Evolutionary conservation across 345 rosid species (phyloP).

Genomic region (Schrenkiella parvula): DNA sequence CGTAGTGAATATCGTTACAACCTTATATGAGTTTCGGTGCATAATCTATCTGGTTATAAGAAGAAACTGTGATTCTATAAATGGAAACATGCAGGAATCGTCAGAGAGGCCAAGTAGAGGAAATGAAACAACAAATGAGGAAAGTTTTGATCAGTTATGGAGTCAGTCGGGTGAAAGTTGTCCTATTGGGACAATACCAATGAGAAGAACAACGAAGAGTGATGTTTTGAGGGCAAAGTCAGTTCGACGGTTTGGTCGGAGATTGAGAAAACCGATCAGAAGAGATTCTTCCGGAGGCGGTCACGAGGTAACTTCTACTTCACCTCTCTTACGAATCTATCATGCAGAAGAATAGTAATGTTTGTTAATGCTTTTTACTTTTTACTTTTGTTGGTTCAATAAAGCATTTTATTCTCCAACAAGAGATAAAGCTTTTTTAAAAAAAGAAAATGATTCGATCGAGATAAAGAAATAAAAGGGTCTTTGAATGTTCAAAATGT

Average conservation of each 20-base stretch:
- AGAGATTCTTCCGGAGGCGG: constrained; percentile 88
- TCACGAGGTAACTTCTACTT: constrained; percentile 68
- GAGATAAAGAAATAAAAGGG: constrained; percentile 6
- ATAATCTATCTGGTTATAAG: neutral
- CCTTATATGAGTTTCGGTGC: neutral
- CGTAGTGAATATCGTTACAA: no score
- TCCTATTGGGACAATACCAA: constrained; percentile 83
- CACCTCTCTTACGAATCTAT: constrained; percentile 20
- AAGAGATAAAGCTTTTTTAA: constrained; percentile 18
- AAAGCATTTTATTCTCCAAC: constrained; percentile 26
- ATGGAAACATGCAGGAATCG: constrained; percentile 47
- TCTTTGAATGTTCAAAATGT: constrained; percentile 9
- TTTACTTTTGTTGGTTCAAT: constrained; percentile 28
- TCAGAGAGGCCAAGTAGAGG: constrained; percentile 53
- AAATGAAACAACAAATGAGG: constrained; percentile 42
- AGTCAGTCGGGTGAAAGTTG: constrained; percentile 72
- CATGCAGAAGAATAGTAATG: constrained; percentile 18
- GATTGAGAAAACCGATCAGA: constrained; percentile 61
- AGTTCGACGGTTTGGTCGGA: constrained; percentile 66
- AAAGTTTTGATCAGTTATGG: constrained; percentile 66
- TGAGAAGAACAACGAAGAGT: constrained; percentile 64
- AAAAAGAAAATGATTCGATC: constrained; percentile 6
- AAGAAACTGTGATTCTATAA: neutral
- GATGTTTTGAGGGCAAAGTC: constrained; percentile 78
- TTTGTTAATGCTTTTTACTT: constrained; percentile 8